Conservation (phyloP, 345 rosid genomes). For the Rubroshorea leprosula region DNA sequence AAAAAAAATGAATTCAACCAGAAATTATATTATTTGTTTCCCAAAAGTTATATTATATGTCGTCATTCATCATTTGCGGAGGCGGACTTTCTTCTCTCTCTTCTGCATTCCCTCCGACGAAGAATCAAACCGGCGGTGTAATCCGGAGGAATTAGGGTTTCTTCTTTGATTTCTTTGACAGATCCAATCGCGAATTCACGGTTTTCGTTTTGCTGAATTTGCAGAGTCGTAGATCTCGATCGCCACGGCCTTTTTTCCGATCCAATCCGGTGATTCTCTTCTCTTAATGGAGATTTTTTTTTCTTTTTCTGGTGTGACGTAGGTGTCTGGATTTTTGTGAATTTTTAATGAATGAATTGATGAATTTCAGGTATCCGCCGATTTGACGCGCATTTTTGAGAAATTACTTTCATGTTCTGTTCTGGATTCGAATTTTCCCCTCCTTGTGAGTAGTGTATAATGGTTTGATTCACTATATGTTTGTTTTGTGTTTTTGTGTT, state of each 20-base stretch:
- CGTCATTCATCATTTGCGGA: no score
- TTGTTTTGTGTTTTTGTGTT: constrained; percentile 6
- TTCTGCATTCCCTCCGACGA: background rate
- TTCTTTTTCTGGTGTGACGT: no score
- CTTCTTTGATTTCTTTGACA: background rate
- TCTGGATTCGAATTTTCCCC: constrained; percentile 45
- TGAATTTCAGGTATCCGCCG: no score
- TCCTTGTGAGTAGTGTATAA: constrained; percentile 39
- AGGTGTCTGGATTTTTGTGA: no score
- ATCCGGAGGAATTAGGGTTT: constrained; percentile 1
- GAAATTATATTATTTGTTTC: no score
- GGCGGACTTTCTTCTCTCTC: no score
- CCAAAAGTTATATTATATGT: no score
- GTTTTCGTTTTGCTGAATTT: background rate
- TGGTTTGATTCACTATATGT: constrained; percentile 1
- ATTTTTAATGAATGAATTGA: background rate
- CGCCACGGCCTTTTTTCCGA: background rate
- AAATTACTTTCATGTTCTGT: constrained; percentile 42
- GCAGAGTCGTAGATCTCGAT: constrained; percentile 31
- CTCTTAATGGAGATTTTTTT: no score
- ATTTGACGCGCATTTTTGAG: constrained; percentile 9
- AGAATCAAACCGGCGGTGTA: no score
- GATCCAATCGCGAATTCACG: constrained; percentile 27
- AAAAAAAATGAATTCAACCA: no score
- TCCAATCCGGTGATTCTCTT: no score